Base-by-base conservation (phyloP, 2,329 filamentous ascomycete species). In the Monilinia vaccinii-corymbosi region DNA sequence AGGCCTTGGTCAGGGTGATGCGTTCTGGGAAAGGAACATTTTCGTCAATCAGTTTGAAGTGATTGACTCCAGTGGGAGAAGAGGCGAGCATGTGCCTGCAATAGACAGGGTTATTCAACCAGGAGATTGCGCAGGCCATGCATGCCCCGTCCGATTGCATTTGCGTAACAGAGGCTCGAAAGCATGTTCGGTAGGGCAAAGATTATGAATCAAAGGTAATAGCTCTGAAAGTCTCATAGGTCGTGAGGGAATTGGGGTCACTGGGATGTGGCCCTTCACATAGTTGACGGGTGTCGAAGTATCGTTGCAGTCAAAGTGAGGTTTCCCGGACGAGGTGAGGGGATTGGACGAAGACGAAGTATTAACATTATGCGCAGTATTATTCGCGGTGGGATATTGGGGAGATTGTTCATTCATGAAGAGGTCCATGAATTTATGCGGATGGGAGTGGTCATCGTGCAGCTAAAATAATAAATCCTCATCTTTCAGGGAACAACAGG, bases 11-110 rank as follows among this genome's bases (percentile, higher is more conserved):
- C 18, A 65, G 46, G 25, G 56, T 32, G 25, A 66, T 48, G 18
- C 64, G 62, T 42, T 67, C 63, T 11, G 65, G 48, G 3, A 42
- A 46, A 31, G 64, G 60, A 32, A 67, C 64, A 32, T 62, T 58
- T 11, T 61, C 58, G 34, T 65, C 64, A 23, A 67, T 64, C 18
- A 65, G 31, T 23, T 64, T 57, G 40, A 67, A 67, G 10, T 66
- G 44, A 25, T 62, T 60, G 4, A 63, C 61, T 21, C 58, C 53
- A 32, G 58, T 53, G 25, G 49, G 45, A 23, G 25, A 25, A 4
- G 61, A 56, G 31, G 42, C 61, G 9, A 58, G 60, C 25, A 62
- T 49, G 5, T 60, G 28, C 44, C 46, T 52, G 53, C 59, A 62
- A 31, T 63, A 44, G 6, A 2, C 47, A 6, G 56, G 62, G 31